Evolutionary conservation across 1,284 basidiomycete species (phyloP), one percentile per base, ranked within the genome.

Genomic region (Cutaneotrichosporon dermatis): DNA sequence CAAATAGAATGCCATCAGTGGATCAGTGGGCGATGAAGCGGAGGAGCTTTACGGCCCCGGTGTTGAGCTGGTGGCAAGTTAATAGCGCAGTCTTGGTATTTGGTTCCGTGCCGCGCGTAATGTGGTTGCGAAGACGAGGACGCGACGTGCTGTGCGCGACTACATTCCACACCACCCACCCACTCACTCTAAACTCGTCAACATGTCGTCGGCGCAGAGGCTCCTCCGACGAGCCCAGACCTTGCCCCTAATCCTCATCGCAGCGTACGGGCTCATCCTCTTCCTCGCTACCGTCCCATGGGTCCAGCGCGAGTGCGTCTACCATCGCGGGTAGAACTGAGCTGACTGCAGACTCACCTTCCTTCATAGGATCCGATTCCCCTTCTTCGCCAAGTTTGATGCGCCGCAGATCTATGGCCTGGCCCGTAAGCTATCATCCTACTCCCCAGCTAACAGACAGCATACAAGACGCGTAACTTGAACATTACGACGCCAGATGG

Each of bases 391-490:
- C 0, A 80, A 85, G 37, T 91, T 84, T 65, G 80, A 85, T 57
- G 70, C 78, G 11, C 90, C 91, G 1, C 87, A 90, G 71, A 82
- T 79, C 63, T 89, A 90, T 74, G 89, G 90, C 2, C 81, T 94
- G 58, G 86, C 91, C 25, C 90, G 90, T 92, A 73, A 71, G 88
- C 83, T 41, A 3, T 11, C n/a, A 6, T 1, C 1, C 44, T 4
- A 12, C 6, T 16, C 9, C 8, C 4, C 3, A 34, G 61, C 54
- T 61, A n/a, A 58, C 43, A 34, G 25, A 68, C 68, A 88, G 90
- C 90, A 1, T 87, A 84, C 67, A 93, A 92, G 71, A 86, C 89
- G 0, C 78, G 86, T 43, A 89, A 93, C 68, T 70, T 94, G 33
- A 77, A 83, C 54, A 77, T 96, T 4, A 74, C 79, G 9, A 92